phyloP scores from a whole-genome alignment of 2,329 filamentous ascomycete genomes.

The Coccinonectria pachysandricola region DNA sequence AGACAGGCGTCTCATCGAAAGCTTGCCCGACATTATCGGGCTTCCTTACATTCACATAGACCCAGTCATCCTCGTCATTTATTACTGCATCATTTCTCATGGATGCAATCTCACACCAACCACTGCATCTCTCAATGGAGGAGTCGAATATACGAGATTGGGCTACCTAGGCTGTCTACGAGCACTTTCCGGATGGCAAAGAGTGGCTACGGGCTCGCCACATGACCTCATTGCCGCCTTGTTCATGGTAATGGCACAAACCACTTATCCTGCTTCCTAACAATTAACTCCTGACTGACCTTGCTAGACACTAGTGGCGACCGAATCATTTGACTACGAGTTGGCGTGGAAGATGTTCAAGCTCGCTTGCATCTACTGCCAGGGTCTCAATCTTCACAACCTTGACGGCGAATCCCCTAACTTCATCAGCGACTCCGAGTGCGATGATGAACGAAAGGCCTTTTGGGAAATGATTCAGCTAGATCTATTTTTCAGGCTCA shows the following conservation, averaged over 20 bases:
- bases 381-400: conserved; percentile 20
- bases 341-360: conserved; percentile 22
- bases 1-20: conserved; percentile 17
- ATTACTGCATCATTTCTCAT: conserved; percentile 21
- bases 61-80: conserved; percentile 20
- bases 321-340: conserved; percentile 23
- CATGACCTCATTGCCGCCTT: conserved; percentile 22
- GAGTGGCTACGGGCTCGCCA: conserved; percentile 20
- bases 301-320: conserved; percentile 18
- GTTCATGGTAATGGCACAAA: conserved; percentile 18
- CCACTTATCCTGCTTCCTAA: too few species aligned
- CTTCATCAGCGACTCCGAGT: conserved; percentile 6
- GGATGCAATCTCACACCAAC: conserved; percentile 16
- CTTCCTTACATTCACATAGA: conserved; percentile 21
- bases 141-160: conserved; percentile 13
- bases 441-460: conserved; percentile 16
- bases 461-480: conserved; percentile 25
- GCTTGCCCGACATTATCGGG: conserved; percentile 20
- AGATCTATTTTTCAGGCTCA: conserved; percentile 21
- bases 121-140: conserved; percentile 6
- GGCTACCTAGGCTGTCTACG: conserved; percentile 21
- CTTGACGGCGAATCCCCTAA: conserved; percentile 15
- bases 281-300: not conserved
- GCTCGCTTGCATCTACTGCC: conserved; percentile 20
- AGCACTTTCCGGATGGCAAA: conserved; percentile 19